Evolutionary conservation across 208 protist species (phyloP).

Genomic region (Leishmania martiniquensis): DNA sequence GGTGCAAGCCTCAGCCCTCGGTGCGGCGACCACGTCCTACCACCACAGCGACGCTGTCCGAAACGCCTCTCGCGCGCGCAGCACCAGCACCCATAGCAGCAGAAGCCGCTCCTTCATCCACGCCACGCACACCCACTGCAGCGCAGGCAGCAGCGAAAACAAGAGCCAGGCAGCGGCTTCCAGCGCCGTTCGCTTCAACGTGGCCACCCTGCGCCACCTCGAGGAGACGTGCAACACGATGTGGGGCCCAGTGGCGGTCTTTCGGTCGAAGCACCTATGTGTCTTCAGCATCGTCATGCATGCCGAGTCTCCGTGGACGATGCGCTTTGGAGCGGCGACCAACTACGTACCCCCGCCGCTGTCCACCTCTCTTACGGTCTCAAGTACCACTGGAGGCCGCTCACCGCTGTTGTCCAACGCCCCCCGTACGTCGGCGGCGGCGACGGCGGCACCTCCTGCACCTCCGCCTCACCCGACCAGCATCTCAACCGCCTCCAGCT

Average conservation of each 20-base stretch:
- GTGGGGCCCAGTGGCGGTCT: slow-evolving; percentile 47
- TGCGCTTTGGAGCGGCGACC: slow-evolving; percentile 40
- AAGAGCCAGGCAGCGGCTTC: slow-evolving; percentile 4
- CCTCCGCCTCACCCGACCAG: not conserved
- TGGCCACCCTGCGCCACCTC: slow-evolving; percentile 41
- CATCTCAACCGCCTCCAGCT: slow-evolving; percentile 9
- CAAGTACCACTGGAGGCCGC: not conserved
- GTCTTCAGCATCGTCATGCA: slow-evolving; percentile 79
- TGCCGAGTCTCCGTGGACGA: slow-evolving; percentile 60
- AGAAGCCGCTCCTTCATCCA: slow-evolving; percentile 4
- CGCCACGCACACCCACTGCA: slow-evolving; percentile 3
- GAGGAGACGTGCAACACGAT: slow-evolving; percentile 61
- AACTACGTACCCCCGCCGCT: slow-evolving; percentile 27
- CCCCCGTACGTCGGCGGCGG: too few species aligned
- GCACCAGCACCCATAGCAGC: slow-evolving; percentile 9
- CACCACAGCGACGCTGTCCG: not conserved
- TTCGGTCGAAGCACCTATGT: slow-evolving; percentile 71
- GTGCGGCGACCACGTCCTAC: not conserved
- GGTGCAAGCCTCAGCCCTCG: not conserved
- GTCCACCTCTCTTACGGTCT: slow-evolving; percentile 5
- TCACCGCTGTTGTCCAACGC: slow-evolving; percentile 4
- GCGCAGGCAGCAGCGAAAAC: slow-evolving; percentile 3
- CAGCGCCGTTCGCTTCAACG: slow-evolving; percentile 46
- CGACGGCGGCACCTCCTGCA: not conserved
- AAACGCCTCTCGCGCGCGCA: not conserved